Evolutionary conservation across 2,329 filamentous ascomycete genomes (phyloP).

Genomic region (Botrytis fragariae): DNA sequence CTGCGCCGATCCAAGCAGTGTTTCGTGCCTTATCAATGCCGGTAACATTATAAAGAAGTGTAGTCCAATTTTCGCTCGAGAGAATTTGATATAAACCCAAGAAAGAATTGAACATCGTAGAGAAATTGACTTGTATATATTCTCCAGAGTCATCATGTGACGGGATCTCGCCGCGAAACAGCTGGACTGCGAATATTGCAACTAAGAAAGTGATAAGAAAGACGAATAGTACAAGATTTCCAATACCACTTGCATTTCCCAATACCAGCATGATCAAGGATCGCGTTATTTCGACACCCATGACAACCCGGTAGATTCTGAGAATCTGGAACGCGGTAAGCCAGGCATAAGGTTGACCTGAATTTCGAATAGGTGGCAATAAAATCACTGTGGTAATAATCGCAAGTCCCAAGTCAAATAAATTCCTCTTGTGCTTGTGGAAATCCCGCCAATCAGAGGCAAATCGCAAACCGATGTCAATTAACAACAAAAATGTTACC

Average conservation of each 20-base stretch:
- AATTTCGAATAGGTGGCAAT: constrained; percentile 73
- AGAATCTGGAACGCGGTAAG: constrained; percentile 91
- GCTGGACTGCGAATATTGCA: constrained; percentile 87
- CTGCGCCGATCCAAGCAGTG: constrained; percentile 89
- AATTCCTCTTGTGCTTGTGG: constrained; percentile 68
- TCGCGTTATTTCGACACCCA: constrained; percentile 83
- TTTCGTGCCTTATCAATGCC: constrained; percentile 60
- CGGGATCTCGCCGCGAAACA: constrained; percentile 85
- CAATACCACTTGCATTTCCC: constrained; percentile 86
- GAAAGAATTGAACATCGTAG: constrained; percentile 92
- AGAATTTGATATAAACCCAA: constrained; percentile 97
- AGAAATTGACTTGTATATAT: constrained; percentile 71
- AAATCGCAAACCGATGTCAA: constrained; percentile 82
- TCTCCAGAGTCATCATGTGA: constrained; percentile 58
- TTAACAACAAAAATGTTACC: constrained; percentile 73
- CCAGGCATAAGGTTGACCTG: constrained; percentile 75
- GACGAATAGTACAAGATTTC: constrained; percentile 93
- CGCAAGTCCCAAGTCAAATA: constrained; percentile 77
- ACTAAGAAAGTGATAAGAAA: constrained; percentile 93
- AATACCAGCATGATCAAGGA: constrained; percentile 85
- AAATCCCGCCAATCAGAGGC: constrained; percentile 78
- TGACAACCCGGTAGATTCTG: constrained; percentile 84
- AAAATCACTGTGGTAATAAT: constrained; percentile 82
- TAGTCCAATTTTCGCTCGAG: constrained; percentile 95
- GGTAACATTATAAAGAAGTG: constrained; percentile 79